Evolutionary conservation across 1,284 basidiomycete species (phyloP), one percentile per base, ranked within the genome.

Genomic region (Malassezia yamatoensis): DNA sequence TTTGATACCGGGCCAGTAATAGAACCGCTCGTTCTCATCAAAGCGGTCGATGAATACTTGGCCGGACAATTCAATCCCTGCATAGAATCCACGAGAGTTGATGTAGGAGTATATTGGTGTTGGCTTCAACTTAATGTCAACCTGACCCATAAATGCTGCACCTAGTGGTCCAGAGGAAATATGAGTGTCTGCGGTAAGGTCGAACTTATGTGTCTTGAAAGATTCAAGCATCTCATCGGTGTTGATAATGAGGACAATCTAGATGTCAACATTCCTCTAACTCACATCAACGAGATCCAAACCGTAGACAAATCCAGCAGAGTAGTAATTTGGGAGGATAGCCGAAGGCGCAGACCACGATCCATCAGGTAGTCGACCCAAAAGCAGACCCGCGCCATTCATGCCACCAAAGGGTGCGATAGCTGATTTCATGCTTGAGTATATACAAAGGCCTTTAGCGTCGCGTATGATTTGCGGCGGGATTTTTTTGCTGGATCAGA

Each of bases 361-460:
- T 2, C 70, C 70, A 34, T 73, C 69, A 8, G 67, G 63, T 11
- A 72, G 44, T 2, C 70, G 54, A 0, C 66, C 69, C 7, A 73
- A 35, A 49, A 73, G 63, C 8, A 73, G 52, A 0, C 80, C 80
- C 0, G 76, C 66, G 0, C 79, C 80, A 36, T 79, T 79, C 0
- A 79, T 78, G 0, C 80, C 80, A 10, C 79, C 79, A 12, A 81
- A 76, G 0, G 80, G 80, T 0, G 79, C 78, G 11, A 81, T 75
- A 0, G 78, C 80, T 9, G 70, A 65, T 9, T 77, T 49, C 72
- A 81, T 79, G 8, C 74, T 72, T 0, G 79, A 79, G 63, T 79
- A 81, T 62, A 81, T 80, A 24, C 77, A 77, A 45, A 72, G 65
- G 6, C 70, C 70, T 24, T 67, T 65, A 2, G 79, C 79, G 8